Evolutionary conservation across 768 basidiomycete genomes (phyloP).

Genomic region (Wakefieldia striispora): DNA sequence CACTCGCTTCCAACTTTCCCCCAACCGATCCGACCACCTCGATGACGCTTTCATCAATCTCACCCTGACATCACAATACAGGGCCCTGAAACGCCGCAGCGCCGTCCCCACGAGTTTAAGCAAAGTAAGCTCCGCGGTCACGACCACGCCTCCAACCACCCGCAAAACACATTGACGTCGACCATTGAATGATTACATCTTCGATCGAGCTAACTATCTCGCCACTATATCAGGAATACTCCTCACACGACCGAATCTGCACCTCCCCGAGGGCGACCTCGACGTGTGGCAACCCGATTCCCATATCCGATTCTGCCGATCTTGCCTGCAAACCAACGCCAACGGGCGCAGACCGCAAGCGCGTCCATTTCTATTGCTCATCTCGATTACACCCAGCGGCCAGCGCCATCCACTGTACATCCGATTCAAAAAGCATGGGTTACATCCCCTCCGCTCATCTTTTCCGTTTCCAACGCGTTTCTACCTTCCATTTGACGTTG

Average conservation of each 20-base stretch:
- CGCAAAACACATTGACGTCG: conserved; percentile 17
- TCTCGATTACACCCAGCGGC: conserved; percentile 4
- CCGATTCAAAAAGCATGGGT: conserved; percentile 3
- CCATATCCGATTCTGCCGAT: not conserved
- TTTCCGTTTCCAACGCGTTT: not conserved
- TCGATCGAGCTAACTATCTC: conserved; percentile 4
- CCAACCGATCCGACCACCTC: not conserved
- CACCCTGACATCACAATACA: conserved; percentile 3
- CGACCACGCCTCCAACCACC: conserved; percentile 15
- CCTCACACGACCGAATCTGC: not conserved
- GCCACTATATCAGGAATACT: not conserved
- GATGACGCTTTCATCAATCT: conserved; percentile 4
- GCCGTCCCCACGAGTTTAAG: conserved; percentile 16
- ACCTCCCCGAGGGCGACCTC: no score
- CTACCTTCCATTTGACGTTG: not conserved
- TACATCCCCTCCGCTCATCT: not conserved
- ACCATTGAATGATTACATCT: not conserved
- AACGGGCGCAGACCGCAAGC: conserved; percentile 13
- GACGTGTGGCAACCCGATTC: no score
- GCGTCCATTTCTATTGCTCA: not conserved
- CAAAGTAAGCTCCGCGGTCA: conserved; percentile 10
- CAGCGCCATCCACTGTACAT: not conserved
- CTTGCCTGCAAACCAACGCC: not conserved
- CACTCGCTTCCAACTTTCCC: no score
- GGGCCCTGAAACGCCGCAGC: conserved; percentile 29